Base-by-base conservation (phyloP, 768 basidiomycete species). In the Tricholoma sp. region DNA sequence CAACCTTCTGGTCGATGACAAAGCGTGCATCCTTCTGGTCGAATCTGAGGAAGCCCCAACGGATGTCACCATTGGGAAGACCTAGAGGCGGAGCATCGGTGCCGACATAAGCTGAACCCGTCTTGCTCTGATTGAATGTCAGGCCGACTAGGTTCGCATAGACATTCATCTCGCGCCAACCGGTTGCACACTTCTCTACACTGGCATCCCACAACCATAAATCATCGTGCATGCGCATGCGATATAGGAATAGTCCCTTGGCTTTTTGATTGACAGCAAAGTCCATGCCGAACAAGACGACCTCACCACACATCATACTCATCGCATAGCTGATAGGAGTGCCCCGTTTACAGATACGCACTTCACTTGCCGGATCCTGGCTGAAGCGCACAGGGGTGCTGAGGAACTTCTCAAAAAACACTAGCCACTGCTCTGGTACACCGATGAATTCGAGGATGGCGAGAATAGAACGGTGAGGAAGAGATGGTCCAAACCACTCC, bases 151-250 rank as follows among this genome's bases (percentile, higher is more conserved):
- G 64, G 8, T 65, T 52, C 4, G 74, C 75, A 50, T 73, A 80
- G n/a, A 59, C 56, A 15, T 73, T 69, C 73, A 79, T 76, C 62
- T 72, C 76, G 39, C 59, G 63, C 76, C 76, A 79, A 0, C 69
- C 77, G 2, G 63, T 52, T 7, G 65, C 72, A 32, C 73, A 73
- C 51, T 70, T 71, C 29, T 56, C 42, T 5, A 68, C 57, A 15
- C 73, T 62, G 0, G 70, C 59, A 49, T 74, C 69, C 73, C 72
- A 77, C 15, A 78, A 58, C 76, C 76, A 79, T 6, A 79, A 61
- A 52, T 80, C 77, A 52, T 79, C 76, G 60, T 79, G 75, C 63
- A 78, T 73, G 51, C 76, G 75, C 63, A 78, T 73, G 51, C 76
- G 68, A 51, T 78, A 72, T 13, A 80, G 68, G 61, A 68, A 75